Evolutionary conservation across 2,329 filamentous ascomycete genomes (phyloP).

Genomic region (Claviceps purpurea): DNA sequence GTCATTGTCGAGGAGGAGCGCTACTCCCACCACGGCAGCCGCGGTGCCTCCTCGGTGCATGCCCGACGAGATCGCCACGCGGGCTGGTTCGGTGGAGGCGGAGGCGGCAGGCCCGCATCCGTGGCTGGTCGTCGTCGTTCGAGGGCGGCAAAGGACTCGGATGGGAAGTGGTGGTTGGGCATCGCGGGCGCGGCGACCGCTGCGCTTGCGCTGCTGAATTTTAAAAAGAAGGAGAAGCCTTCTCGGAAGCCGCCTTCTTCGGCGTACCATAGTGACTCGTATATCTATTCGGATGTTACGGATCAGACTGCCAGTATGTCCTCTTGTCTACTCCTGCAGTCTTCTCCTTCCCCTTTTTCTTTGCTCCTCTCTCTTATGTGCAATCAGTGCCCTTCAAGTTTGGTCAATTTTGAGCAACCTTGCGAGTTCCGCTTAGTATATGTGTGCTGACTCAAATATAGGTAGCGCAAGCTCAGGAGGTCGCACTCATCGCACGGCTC

Average conservation of each 20-base stretch:
- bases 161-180: constrained; percentile 39
- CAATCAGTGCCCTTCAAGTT: no score
- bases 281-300: constrained; percentile 34
- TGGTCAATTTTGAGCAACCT: no score
- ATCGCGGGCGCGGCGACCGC: constrained; percentile 38
- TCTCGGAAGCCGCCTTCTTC: constrained; percentile 20
- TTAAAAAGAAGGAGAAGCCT: constrained; percentile 36
- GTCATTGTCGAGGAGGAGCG: constrained; percentile 53
- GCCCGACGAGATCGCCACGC: constrained; percentile 38
- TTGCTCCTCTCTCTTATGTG: no score
- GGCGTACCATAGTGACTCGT: constrained; percentile 38
- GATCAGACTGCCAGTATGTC: constrained; percentile 37
- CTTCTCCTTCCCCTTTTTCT: no score
- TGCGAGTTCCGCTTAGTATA: no score
- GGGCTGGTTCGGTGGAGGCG: constrained; percentile 37
- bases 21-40: constrained; percentile 35
- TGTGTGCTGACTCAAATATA: not conserved
- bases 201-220: constrained; percentile 39
- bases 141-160: constrained; percentile 28
- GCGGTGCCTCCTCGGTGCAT: constrained; percentile 23
- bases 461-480: constrained; percentile 13
- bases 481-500: constrained; percentile 7
- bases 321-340: not conserved
- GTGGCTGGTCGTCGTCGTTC: constrained; percentile 23
- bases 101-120: constrained; percentile 27